Conservation (phyloP, 352 stramenopile species). For the Plasmopara muralis region DNA sequence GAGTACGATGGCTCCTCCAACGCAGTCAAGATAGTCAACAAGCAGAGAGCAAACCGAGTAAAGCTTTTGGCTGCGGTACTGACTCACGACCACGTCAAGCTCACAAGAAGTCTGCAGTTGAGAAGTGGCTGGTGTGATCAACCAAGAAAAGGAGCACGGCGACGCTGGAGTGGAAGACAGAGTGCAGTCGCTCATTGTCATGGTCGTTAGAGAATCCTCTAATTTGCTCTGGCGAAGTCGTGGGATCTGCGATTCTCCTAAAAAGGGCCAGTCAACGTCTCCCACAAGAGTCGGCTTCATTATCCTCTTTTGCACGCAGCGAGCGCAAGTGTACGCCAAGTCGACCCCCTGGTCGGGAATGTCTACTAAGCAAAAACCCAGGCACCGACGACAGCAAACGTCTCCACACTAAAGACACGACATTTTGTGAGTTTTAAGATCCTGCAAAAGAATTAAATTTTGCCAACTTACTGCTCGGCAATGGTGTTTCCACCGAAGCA, state of each 20-base stretch:
- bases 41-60: conserved; percentile 63
- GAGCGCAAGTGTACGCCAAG: conserved; percentile 55
- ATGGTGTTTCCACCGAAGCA: conserved; percentile 63
- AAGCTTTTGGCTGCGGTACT: conserved; percentile 66
- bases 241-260: conserved; percentile 22
- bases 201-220: conserved; percentile 18
- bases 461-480: conserved; percentile 47
- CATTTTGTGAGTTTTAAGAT: conserved; percentile 11
- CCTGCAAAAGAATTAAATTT: not conserved
- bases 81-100: conserved; percentile 64
- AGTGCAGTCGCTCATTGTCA: conserved; percentile 15
- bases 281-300: conserved; percentile 36
- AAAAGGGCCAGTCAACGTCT: conserved; percentile 40
- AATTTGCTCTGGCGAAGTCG: conserved; percentile 21
- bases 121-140: conserved; percentile 30
- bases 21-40: conserved; percentile 65
- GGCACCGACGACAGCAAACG: conserved; percentile 58
- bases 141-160: conserved; percentile 31
- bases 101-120: conserved; percentile 19
- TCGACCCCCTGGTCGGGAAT: conserved; percentile 55
- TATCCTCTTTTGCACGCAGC: conserved; percentile 49
- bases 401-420: conserved; percentile 47
- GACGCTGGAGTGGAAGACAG: conserved; percentile 13
- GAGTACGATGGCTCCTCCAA: conserved; percentile 57
- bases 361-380: conserved; percentile 64